Evolutionary conservation across 2,329 filamentous ascomycete species (phyloP), one percentile per base, ranked within the genome.

Genomic region (Phyllosticta capitalensis): DNA sequence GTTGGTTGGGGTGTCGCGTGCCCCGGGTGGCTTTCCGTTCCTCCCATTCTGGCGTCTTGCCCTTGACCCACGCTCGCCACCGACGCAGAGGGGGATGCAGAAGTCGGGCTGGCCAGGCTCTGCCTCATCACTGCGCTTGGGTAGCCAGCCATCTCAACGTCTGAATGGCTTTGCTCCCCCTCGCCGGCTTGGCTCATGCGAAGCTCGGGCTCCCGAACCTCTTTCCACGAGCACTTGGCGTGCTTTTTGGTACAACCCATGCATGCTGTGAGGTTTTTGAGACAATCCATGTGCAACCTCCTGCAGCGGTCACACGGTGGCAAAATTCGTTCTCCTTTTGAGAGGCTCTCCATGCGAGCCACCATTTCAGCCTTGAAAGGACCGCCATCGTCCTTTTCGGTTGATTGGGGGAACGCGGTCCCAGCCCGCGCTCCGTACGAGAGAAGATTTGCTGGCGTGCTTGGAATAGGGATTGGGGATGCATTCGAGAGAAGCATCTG

Each of bases 231-330:
- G 71, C 90, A 95, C 67, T 91, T 92, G 20, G 89, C 89, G 69
- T 95, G 90, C 70, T 95, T 95, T 71, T 89, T 92, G 0, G 90
- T 95, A 71, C 90, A 95, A 21, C 89, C 90, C 71, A 87, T 84
- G 68, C 91, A 95, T 9, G 90, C 89, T 0, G 90, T 95, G 48
- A 94, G 78, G 63, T 95, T 89, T 73, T 95, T 95, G 54, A 92
- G 77, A 63, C 90, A 95, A 61, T 90, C 84, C 75, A 91, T 89
- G 64, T 88, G 85, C 17, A 95, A 77, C 28, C 90, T 81, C 52
- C 90, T 81, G 69, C 90, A 95, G 45, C 90, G 81, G 69, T 95
- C 91, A 68, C 90, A 95, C 0, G 90, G 89, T 9, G 90, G 91
- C n/a, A 83, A 74, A 54, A 95, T 88, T 5, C 83, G 78, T 58